These are phyloP conservation scores for Pseudocercospora musae DNA, from an alignment of 2,329 filamentous ascomycete genomes.

Conservation along the genomic window DNA sequence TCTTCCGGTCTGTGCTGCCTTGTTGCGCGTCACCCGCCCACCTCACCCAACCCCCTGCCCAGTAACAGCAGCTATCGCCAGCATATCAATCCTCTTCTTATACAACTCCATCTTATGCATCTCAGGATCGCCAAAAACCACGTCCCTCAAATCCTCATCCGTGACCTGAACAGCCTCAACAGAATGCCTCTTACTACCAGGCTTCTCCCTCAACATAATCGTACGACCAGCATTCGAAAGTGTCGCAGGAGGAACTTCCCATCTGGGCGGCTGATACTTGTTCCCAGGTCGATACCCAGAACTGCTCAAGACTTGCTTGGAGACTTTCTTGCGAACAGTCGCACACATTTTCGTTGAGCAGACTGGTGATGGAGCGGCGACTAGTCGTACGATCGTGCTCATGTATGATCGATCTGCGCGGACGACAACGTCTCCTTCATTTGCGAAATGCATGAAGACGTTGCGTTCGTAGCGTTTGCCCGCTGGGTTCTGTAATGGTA, in stretches of 20 bases:
- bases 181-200: conserved; percentile 44
- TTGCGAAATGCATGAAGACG: conserved; percentile 75
- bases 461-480: conserved; percentile 54
- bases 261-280: conserved; percentile 38
- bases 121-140: conserved; percentile 78
- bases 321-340: conserved; percentile 10
- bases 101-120: conserved; percentile 81
- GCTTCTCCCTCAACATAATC: conserved; percentile 57
- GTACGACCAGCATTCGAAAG: conserved; percentile 69
- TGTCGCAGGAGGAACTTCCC: conserved; percentile 64
- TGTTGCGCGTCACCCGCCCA: background rate
- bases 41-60: conserved; percentile 28
- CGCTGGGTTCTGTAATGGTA: conserved; percentile 62
- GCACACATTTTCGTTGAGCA: conserved; percentile 7
- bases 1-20: background rate
- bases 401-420: conserved; percentile 76
- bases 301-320: conserved; percentile 7
- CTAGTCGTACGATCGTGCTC: conserved; percentile 67
- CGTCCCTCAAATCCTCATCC: conserved; percentile 64
- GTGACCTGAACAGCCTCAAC: conserved; percentile 66
- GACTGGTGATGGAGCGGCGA: conserved; percentile 47
- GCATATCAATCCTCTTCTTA: conserved; percentile 63
- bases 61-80: conserved; percentile 68
- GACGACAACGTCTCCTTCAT: conserved; percentile 79
- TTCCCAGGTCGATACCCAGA: conserved; percentile 2